Evolutionary conservation across 2,329 filamentous ascomycete genomes (phyloP).

Genomic region (Exophiala mesophila): DNA sequence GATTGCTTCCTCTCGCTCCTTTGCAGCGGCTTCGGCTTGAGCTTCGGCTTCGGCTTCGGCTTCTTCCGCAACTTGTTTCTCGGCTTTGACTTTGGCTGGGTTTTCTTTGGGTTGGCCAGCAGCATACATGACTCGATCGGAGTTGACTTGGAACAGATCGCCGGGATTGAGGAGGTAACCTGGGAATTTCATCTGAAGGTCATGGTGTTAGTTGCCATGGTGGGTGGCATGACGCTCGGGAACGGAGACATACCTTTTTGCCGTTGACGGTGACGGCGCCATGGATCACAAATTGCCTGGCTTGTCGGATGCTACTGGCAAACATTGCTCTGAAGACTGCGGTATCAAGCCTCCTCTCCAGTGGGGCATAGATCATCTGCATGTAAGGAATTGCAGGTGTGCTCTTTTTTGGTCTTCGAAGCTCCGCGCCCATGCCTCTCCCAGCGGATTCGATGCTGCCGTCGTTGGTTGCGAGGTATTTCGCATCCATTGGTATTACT

Average conservation of each 20-base stretch:
- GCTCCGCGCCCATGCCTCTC: slow-evolving; percentile 66
- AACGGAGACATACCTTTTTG: slow-evolving; percentile 63
- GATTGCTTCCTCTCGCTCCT: slow-evolving; percentile 15
- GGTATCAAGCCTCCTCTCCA: slow-evolving; percentile 88
- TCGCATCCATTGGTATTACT: slow-evolving; percentile 78
- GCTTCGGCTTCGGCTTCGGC: slow-evolving; percentile 22
- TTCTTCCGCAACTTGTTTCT: slow-evolving; percentile 25
- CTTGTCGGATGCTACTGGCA: slow-evolving; percentile 86
- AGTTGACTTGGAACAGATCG: slow-evolving; percentile 95
- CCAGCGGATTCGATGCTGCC: slow-evolving; percentile 79
- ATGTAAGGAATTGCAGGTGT: slow-evolving; percentile 65
- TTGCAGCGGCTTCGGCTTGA: slow-evolving; percentile 24
- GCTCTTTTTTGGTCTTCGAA: slow-evolving; percentile 8
- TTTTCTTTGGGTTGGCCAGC: slow-evolving; percentile 66
- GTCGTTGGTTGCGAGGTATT: slow-evolving; percentile 73
- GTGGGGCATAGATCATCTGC: slow-evolving; percentile 89
- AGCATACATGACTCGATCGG: slow-evolving; percentile 80
- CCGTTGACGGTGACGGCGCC: slow-evolving; percentile 94
- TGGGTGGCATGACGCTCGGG: neutral
- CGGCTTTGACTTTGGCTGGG: slow-evolving; percentile 29
- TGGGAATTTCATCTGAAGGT: slow-evolving; percentile 74
- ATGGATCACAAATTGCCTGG: slow-evolving; percentile 89
- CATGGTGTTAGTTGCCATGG: slow-evolving; percentile 11
- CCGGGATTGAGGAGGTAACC: slow-evolving; percentile 94
- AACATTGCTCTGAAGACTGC: slow-evolving; percentile 91